Percentiles rank a stretch among this genome's conserved stretches.
These are phyloP conservation scores for Brassica rapa DNA, from an alignment of 345 rosid genomes.

Conservation along the genomic window DNA sequence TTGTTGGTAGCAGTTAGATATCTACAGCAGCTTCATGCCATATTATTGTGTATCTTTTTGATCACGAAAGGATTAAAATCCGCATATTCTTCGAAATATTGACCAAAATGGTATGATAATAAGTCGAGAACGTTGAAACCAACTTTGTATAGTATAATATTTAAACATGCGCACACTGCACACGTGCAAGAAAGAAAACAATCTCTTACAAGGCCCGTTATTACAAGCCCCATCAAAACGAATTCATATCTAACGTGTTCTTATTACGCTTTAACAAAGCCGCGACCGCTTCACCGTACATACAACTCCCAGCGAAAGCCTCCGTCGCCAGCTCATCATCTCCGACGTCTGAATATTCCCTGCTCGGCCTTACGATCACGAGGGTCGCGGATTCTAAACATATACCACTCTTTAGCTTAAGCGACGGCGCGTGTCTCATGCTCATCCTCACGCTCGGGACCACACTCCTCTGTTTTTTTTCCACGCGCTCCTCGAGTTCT, in stretches of 20 bases:
- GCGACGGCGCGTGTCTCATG: slow-evolving; percentile 40
- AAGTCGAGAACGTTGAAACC: not conserved
- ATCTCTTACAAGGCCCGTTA: slow-evolving; percentile 17
- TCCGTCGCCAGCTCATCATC: not conserved
- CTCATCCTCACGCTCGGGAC: slow-evolving; percentile 42
- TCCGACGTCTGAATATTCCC: not conserved
- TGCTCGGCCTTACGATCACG: slow-evolving; percentile 23
- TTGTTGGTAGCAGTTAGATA: not conserved
- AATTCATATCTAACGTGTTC: slow-evolving; percentile 22
- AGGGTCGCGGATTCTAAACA: slow-evolving; percentile 37
- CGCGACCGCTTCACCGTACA: slow-evolving; percentile 41
- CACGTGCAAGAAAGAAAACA: slow-evolving; percentile 5
- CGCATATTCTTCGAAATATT: slow-evolving; percentile 16
- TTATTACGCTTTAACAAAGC: slow-evolving; percentile 20
- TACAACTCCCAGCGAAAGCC: slow-evolving; percentile 9
- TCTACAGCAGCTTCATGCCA: no score
- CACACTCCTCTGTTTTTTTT: slow-evolving; percentile 27
- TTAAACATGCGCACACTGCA: slow-evolving; percentile 15
- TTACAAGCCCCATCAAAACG: slow-evolving; percentile 26
- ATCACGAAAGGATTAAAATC: not conserved
- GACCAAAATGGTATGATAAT: not conserved
- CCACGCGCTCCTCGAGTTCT: slow-evolving; percentile 21
- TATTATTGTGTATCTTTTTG: no score
- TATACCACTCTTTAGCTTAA: slow-evolving; percentile 37
- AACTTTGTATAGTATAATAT: not conserved